Evolutionary conservation across 2,329 filamentous ascomycete species (phyloP).

Genomic region (Penicillium griseofulvum): DNA sequence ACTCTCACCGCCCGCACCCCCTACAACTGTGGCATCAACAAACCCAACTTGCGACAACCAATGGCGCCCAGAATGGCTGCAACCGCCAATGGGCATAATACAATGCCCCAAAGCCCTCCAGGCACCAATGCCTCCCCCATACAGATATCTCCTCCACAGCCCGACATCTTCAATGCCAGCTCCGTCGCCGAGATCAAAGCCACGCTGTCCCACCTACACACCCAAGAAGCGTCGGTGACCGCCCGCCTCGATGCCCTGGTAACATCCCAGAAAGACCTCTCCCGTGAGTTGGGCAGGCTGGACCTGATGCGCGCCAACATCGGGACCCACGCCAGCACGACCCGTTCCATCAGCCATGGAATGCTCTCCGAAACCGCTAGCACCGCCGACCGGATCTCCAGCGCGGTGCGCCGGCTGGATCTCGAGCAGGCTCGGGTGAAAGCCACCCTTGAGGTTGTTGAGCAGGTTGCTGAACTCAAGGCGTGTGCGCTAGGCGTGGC

Average conservation of each 20-base stretch:
- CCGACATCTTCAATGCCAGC: constrained; percentile 64
- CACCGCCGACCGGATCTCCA: constrained; percentile 81
- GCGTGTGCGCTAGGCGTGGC: constrained; percentile 92
- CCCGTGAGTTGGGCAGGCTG: constrained; percentile 79
- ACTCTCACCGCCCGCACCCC: constrained; percentile 15
- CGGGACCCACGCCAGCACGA: constrained; percentile 79
- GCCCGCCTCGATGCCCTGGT: constrained; percentile 72
- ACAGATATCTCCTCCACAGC: constrained; percentile 11
- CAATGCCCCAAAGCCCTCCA: not conserved
- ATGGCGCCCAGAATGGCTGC: constrained; percentile 16
- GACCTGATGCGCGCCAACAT: constrained; percentile 87
- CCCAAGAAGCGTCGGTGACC: constrained; percentile 71
- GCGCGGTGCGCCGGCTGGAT: constrained; percentile 82
- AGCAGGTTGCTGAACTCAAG: constrained; percentile 95
- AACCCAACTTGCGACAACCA: not conserved
- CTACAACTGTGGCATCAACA: constrained; percentile 18
- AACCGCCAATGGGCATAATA: constrained; percentile 28
- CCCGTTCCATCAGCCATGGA: constrained; percentile 78
- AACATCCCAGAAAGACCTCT: constrained; percentile 79
- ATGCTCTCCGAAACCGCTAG: constrained; percentile 85
- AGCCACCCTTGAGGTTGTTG: constrained; percentile 84
- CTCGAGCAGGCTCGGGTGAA: constrained; percentile 89
- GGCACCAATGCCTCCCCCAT: constrained; percentile 5
- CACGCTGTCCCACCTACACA: constrained; percentile 70
- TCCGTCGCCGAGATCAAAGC: constrained; percentile 77